phyloP scores from a whole-genome alignment of 371 early-diverging fungal genomes.

The Zancudomyces culisetae region DNA sequence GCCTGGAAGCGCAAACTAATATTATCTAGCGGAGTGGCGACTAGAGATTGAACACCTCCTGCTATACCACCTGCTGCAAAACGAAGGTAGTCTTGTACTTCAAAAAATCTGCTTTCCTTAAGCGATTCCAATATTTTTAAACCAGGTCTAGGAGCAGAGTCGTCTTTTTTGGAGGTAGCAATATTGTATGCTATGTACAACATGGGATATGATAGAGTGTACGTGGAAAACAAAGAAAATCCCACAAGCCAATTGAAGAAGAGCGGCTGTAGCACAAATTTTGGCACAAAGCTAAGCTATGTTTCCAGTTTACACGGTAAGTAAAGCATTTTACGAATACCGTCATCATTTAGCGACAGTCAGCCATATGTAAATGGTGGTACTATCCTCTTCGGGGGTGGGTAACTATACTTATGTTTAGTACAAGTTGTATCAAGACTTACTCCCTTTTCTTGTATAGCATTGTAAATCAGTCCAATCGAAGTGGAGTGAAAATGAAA shows the following conservation, averaged over 20 bases:
- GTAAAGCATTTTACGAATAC: too few species aligned
- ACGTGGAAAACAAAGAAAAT: constrained; percentile 39
- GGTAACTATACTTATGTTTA: too few species aligned
- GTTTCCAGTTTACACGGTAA: too few species aligned
- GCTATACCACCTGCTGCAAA: constrained; percentile 39
- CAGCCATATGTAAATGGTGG: too few species aligned
- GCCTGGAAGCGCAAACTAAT: constrained; percentile 54
- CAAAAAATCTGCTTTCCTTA: not conserved
- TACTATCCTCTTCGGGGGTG: too few species aligned
- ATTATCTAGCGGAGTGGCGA: constrained; percentile 56
- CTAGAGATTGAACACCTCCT: constrained; percentile 49
- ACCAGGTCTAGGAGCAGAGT: not conserved
- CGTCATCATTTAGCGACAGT: too few species aligned
- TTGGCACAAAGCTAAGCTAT: constrained; percentile 30
- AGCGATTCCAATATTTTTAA: not conserved
- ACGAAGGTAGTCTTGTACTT: constrained; percentile 4
- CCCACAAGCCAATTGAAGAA: constrained; percentile 53
- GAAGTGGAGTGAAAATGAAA: constrained; percentile 40
- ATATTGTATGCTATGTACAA: constrained; percentile 11
- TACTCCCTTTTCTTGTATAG: constrained; percentile 43
- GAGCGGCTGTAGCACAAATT: constrained; percentile 52
- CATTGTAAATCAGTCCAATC: constrained; percentile 50
- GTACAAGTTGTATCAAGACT: too few species aligned
- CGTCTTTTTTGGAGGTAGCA: constrained; percentile 3
- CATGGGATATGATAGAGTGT: constrained; percentile 9